phyloP scores from a whole-genome alignment of 1,139 yeast species.

The Maudiozyma humilis region DNA sequence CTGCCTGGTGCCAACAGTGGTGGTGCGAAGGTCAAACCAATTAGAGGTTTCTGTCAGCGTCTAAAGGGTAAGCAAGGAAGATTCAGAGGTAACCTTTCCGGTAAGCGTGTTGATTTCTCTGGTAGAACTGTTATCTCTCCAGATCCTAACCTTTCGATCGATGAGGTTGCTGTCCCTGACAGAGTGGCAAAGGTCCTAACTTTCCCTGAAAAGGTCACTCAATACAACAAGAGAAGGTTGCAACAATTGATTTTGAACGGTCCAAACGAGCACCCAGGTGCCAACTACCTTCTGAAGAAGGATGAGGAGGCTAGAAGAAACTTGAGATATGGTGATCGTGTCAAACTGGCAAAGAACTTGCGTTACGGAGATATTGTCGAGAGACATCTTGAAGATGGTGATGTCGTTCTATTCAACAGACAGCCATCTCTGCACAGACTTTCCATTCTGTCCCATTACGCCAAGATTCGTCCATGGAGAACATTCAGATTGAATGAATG shows the following conservation, averaged over 20 bases:
- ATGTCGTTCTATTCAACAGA: constrained; percentile 88
- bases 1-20: constrained; percentile 55
- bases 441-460: constrained; percentile 90
- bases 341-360: constrained; percentile 65
- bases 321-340: constrained; percentile 79
- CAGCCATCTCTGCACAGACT: constrained; percentile 96
- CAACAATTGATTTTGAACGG: constrained; percentile 73
- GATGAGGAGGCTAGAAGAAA: constrained; percentile 83
- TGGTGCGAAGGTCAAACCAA: constrained; percentile 67
- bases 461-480: constrained; percentile 96
- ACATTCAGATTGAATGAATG: constrained; percentile 78
- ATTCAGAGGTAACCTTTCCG: constrained; percentile 94
- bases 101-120: constrained; percentile 97
- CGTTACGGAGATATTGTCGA: constrained; percentile 93
- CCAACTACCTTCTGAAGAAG: constrained; percentile 78
- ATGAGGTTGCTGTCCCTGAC: constrained; percentile 97
- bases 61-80: constrained; percentile 98
- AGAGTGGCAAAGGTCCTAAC: constrained; percentile 92
- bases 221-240: constrained; percentile 74
- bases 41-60: constrained; percentile 94
- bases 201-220: constrained; percentile 89
- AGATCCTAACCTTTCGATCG: constrained; percentile 89
- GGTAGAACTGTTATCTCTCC: constrained; percentile 98
- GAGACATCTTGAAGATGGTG: constrained; percentile 95
- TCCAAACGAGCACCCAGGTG: constrained; percentile 90